Percentiles rank a stretch among this genome's conserved stretches.
Conservation (phyloP, 441 rosid genomes). For the Breynia disticha region DNA sequence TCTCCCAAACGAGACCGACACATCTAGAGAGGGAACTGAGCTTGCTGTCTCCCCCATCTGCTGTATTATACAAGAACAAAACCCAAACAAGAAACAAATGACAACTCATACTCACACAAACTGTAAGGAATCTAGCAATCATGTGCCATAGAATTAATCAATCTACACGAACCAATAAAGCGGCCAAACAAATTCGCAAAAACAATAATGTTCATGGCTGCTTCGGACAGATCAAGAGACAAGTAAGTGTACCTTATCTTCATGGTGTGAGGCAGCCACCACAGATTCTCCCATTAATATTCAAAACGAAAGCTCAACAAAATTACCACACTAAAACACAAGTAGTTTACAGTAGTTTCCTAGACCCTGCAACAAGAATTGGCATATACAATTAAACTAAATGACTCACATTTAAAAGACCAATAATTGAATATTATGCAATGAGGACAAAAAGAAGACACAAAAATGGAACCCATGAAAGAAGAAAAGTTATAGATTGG, state of each 20-base stretch:
- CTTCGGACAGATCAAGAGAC: constrained; percentile 24
- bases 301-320: constrained; percentile 19
- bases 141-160: constrained; percentile 8
- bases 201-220: constrained; percentile 15
- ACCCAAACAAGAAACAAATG: constrained; percentile 24
- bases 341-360: neutral
- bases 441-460: constrained; percentile 29
- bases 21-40: constrained; percentile 47
- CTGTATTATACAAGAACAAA: constrained; percentile 23
- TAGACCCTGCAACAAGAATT: too few relatives aligned
- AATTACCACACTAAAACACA: constrained; percentile 16
- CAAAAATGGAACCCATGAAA: constrained; percentile 13
- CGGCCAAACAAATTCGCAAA: constrained; percentile 13
- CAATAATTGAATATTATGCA: constrained; percentile 16
- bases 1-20: constrained; percentile 88
- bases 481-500: constrained; percentile 16
- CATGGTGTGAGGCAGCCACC: constrained; percentile 33
- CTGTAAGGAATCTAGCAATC: constrained; percentile 13
- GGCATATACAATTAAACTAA: constrained; percentile 1
- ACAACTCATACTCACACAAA: constrained; percentile 18
- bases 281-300: constrained; percentile 47
- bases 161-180: constrained; percentile 2
- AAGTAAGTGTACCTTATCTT: constrained; percentile 45
- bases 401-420: constrained; percentile 18
- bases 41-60: constrained; percentile 44